These are phyloP conservation scores for Juglanconis sp. DNA, from an alignment of 2,329 filamentous ascomycete genomes.

Conservation along the genomic window DNA sequence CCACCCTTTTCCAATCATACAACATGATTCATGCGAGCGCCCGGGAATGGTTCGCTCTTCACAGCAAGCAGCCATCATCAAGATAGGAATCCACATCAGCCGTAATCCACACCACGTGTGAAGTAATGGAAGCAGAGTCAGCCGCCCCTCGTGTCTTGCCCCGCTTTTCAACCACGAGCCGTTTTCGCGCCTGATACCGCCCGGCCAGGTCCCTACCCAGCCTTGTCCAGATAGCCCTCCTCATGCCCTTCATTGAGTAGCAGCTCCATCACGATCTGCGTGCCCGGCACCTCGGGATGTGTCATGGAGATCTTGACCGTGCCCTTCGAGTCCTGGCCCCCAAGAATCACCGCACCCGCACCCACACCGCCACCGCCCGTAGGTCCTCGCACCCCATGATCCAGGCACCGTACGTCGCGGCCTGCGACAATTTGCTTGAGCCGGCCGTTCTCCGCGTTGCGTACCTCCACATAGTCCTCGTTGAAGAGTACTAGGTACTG, in stretches of 20 bases:
- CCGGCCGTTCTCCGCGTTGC: conserved; percentile 93
- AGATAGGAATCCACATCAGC: too few relatives aligned
- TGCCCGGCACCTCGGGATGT: conserved; percentile 80
- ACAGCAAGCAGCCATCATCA: too few relatives aligned
- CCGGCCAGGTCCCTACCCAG: not conserved
- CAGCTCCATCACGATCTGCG: conserved; percentile 88
- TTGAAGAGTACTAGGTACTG: conserved; percentile 93
- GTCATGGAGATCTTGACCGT: conserved; percentile 95
- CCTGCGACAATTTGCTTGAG: conserved; percentile 92
- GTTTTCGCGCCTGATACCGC: too few relatives aligned
- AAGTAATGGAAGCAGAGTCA: too few relatives aligned
- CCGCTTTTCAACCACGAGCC: too few relatives aligned
- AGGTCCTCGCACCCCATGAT: conserved; percentile 71
- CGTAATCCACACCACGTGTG: too few relatives aligned
- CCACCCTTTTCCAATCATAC: too few relatives aligned
- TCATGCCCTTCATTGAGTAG: conserved; percentile 81
- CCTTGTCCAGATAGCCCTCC: conserved; percentile 36
- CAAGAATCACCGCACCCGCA: conserved; percentile 10
- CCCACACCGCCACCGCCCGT: conserved; percentile 40
- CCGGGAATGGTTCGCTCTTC: too few relatives aligned
- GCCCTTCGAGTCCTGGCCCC: conserved; percentile 52
- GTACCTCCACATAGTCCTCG: conserved; percentile 92
- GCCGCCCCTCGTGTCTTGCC: too few relatives aligned
- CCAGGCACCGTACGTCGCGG: conserved; percentile 82
- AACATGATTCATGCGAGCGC: too few relatives aligned